Base-by-base conservation (phyloP, 2,329 filamentous ascomycete genomes). In the Fusarium marasasianum region DNA sequence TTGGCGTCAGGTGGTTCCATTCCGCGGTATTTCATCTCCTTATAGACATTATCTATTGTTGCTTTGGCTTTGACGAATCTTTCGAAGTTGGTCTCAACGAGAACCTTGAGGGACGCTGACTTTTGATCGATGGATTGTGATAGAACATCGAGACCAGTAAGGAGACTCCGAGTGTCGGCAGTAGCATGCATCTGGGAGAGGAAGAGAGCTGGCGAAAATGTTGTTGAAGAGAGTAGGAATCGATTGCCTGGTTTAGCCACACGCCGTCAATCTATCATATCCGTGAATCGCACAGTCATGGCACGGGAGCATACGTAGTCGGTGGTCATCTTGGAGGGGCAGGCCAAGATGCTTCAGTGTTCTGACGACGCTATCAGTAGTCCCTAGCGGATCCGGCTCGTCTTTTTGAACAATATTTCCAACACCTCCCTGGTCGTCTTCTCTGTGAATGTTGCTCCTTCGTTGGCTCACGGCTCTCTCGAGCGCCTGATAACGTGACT, bases 41-140 rank as follows among this genome's bases (percentile, higher is more conserved):
- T 97, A 84, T 99, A 99, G 59, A 99, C 96, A 83, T 97, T 97
- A 84, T 99, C 96, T 79, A 99, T 98, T 13, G 96, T 98, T 24
- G 96, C 94, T 83, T 99, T 99, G 48, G 96, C 96, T 72, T 94
- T 93, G 63, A 99, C 96, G 85, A 99, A 99, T 75, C 96, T 93
- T 83, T 99, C 97, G 80, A 99, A 99, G 82, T 99, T 99, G 73
- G 94, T 96, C 82, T 99, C 96, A 31, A 99, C 96, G 24, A 99
- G 88, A 17, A 97, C 93, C 81, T 99, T 99, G 70, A 99, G 89
- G 8, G 95, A 98, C 1, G 96, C 96, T 0, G 96, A 98, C 83
- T 99, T 99, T 83, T 98, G 94, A 79, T 98, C 96, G 79, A 99
- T 99, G 2, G 96, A 98, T 71, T 90, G 90, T 24, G 95, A 96